Evolutionary conservation across 1,284 basidiomycete genomes (phyloP).

Genomic region (Psilocybe mexicana): DNA sequence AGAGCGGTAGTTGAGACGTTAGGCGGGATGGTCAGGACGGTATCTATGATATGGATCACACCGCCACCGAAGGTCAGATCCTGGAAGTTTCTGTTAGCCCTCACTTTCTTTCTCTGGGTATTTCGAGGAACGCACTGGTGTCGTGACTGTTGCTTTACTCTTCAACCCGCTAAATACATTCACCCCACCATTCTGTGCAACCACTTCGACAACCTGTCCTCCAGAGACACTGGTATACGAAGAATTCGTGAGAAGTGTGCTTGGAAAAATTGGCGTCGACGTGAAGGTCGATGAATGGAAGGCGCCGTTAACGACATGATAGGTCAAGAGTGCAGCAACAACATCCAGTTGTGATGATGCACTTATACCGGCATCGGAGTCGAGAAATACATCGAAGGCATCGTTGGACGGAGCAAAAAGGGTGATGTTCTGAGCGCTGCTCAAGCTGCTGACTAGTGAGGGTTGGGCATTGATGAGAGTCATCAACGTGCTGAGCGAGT

Average conservation of each 20-base stretch:
- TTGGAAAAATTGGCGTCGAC: conserved; percentile 5
- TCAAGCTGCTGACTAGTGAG: neutral
- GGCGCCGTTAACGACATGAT: conserved; percentile 3
- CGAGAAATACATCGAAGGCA: conserved; percentile 5
- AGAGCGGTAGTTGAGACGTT: conserved; percentile 1
- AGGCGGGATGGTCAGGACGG: conserved; percentile 6
- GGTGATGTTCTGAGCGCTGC: conserved; percentile 6
- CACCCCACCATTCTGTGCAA: conserved; percentile 2
- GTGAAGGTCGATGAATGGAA: conserved; percentile 8
- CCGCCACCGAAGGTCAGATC: conserved; percentile 3
- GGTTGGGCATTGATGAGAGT: conserved; percentile 7
- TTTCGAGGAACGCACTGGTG: conserved; percentile 2
- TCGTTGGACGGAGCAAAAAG: conserved; percentile 8
- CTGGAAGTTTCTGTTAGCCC: neutral
- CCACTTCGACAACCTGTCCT: conserved; percentile 7
- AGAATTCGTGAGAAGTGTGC: conserved; percentile 5
- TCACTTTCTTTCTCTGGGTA: neutral
- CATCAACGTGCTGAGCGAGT: conserved; percentile 2
- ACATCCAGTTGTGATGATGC: neutral
- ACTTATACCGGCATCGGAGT: neutral
- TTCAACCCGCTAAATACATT: conserved; percentile 9
- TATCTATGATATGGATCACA: conserved; percentile 8
- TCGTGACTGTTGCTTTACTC: conserved; percentile 4
- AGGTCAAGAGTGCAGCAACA: conserved; percentile 6
- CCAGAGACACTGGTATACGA: conserved; percentile 7